Evolutionary conservation across 345 rosid species (phyloP).

Genomic region (Acer negundo): DNA sequence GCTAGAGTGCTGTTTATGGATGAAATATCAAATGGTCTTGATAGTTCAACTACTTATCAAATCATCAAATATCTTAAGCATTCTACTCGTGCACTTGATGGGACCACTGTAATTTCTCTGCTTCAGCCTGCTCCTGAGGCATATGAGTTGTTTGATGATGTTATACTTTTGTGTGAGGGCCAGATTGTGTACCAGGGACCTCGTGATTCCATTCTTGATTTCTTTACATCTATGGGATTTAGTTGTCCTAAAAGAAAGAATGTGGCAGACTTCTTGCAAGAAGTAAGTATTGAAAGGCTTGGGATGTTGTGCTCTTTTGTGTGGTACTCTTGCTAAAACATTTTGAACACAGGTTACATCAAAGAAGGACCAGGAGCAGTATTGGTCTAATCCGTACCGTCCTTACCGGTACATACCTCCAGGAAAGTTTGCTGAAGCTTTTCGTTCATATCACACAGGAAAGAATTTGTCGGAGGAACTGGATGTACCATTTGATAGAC

Average conservation of each 20-base stretch:
- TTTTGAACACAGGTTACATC: conserved; percentile 67
- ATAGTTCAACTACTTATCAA: conserved; percentile 93
- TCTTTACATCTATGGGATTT: conserved; percentile 83
- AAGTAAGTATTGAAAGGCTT: conserved; percentile 53
- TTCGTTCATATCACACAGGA: conserved; percentile 59
- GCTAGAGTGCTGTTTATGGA: conserved; percentile 98
- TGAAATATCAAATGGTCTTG: conserved; percentile 97
- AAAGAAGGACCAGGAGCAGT: conserved; percentile 94
- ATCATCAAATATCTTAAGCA: conserved; percentile 86
- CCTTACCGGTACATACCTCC: conserved; percentile 85
- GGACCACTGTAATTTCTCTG: conserved; percentile 81
- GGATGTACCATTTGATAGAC: conserved; percentile 74
- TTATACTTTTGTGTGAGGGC: conserved; percentile 89
- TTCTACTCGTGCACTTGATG: conserved; percentile 81
- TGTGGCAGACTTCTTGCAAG: conserved; percentile 97
- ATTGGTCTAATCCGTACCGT: conserved; percentile 75
- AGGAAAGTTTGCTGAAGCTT: conserved; percentile 84
- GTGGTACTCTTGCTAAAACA: conserved; percentile 14
- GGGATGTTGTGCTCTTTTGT: conserved; percentile 8
- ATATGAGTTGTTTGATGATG: conserved; percentile 85
- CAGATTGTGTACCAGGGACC: conserved; percentile 96
- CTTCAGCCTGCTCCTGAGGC: conserved; percentile 99
- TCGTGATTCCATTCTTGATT: conserved; percentile 66
- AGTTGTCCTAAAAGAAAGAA: conserved; percentile 91
- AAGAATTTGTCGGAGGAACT: conserved; percentile 62